Base-by-base conservation (phyloP, 1,284 basidiomycete genomes). In the Hemileia vastatrix region DNA sequence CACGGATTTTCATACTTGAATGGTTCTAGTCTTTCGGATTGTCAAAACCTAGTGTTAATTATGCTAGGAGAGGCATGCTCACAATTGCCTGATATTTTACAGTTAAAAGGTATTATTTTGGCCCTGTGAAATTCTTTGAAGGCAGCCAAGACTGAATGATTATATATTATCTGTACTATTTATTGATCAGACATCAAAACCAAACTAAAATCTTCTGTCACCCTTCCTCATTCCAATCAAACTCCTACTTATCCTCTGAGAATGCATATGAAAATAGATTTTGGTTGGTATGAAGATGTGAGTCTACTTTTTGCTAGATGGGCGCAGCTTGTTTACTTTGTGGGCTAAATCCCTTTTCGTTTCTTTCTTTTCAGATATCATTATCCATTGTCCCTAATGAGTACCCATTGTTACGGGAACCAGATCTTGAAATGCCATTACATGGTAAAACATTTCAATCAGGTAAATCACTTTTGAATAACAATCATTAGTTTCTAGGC, bases 11-110 rank as follows among this genome's bases (percentile, higher is more conserved):
- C 45, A 19, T 33, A 32, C n/a, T 33, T 49, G 18, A 6, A 32
- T 11, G 32, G 33, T 19, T 32, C 50, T 23, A 59, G 49, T 6
- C 49, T 59, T 36, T 40, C 57, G 6, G 57, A 59, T 18, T 59
- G 57, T 43, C 33, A 52, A 52, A 52, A 59, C 19, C 21, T 59
- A 8, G 49, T 59, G 1, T 43, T 59, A 6, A 59, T 59, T 47
- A 51, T 31, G 15, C 31, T 59, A 33, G 57, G 57, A 21, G 57
- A 59, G 32, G 57, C 48, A 36, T 59, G 57, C 45, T 21, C 4
- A 4, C 33, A 24, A 11, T 49, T 51, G n/a, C 57, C 48, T 15
- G 13, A 21, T 15, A 11, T 59, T 2, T 51, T 51, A n/a, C 33
- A 40, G 1, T n/a, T 59, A n/a, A 59, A 52, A 44, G 57, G 57